Evolutionary conservation across 345 rosid species (phyloP).

Genomic region (Turritis glabra): DNA sequence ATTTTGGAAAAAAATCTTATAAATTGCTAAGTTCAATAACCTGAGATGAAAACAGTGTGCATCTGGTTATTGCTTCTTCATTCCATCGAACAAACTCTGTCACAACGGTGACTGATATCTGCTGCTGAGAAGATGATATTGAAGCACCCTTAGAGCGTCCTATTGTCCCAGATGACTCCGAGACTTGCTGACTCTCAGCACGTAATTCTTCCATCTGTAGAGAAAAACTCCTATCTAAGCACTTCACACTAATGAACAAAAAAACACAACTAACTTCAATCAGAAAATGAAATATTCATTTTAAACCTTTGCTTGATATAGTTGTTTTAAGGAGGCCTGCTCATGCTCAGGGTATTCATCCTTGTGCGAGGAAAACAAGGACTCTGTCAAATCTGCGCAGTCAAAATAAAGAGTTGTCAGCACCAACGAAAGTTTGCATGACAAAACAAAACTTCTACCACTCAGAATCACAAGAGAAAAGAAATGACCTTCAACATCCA

Average conservation of each 20-base stretch:
- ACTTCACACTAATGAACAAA: conserved; percentile 13
- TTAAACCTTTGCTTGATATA: conserved; percentile 82
- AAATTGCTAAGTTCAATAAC: conserved; percentile 43
- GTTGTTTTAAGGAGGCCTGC: conserved; percentile 88
- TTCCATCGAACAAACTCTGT: conserved; percentile 98
- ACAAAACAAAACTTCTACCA: not conserved
- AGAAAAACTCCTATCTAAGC: conserved; percentile 26
- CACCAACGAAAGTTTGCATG: conserved; percentile 8
- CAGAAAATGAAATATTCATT: conserved; percentile 10
- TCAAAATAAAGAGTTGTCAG: conserved; percentile 24
- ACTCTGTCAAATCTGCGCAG: conserved; percentile 80
- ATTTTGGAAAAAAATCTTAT: not conserved
- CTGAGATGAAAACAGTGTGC: conserved; percentile 85
- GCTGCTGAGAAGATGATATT: conserved; percentile 73
- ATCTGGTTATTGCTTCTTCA: conserved; percentile 97
- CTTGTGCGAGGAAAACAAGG: conserved; percentile 88
- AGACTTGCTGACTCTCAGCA: conserved; percentile 71
- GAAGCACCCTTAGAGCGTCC: conserved; percentile 95
- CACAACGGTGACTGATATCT: conserved; percentile 97
- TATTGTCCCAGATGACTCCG: conserved; percentile 84
- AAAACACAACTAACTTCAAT: conserved; percentile 14
- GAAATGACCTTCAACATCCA: conserved; percentile 86
- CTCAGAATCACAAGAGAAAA: conserved; percentile 27
- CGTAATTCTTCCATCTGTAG: conserved; percentile 88
- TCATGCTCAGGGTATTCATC: conserved; percentile 97